Percentiles rank a stretch among this genome's conserved stretches.
Conservation (phyloP, 768 basidiomycete species). For the Suillus weaverae region DNA sequence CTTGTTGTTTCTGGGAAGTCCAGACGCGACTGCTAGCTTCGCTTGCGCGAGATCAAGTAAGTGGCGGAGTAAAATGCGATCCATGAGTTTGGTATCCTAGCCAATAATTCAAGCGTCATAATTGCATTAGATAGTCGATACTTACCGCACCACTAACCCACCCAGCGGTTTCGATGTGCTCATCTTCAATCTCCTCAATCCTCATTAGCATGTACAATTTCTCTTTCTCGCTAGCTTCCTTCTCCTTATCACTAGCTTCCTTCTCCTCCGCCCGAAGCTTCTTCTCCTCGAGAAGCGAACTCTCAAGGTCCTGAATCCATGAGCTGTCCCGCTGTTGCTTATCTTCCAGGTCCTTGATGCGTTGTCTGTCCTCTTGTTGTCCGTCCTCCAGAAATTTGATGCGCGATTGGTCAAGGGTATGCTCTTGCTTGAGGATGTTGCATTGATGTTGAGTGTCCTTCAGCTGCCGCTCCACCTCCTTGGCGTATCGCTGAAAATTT, state of each 20-base stretch:
- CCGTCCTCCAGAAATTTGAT: neutral
- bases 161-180: neutral
- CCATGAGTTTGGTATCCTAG: neutral
- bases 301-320: neutral
- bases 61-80: conserved; percentile 3
- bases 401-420: neutral
- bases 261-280: neutral
- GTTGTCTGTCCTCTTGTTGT: neutral
- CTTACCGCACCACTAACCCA: neutral
- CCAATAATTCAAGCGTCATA: neutral
- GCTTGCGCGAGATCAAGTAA: conserved; percentile 2
- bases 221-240: neutral
- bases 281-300: neutral
- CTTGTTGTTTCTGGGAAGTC: neutral
- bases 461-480: neutral
- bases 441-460: neutral
- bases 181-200: neutral
- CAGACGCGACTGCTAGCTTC: neutral
- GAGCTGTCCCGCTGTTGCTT: neutral
- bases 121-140: neutral
- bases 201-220: neutral
- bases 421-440: neutral
- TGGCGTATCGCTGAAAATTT: neutral
- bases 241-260: too few relatives aligned
- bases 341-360: neutral